Conservation (phyloP, 179 eudicot species). For the Dionaea muscipula region DNA sequence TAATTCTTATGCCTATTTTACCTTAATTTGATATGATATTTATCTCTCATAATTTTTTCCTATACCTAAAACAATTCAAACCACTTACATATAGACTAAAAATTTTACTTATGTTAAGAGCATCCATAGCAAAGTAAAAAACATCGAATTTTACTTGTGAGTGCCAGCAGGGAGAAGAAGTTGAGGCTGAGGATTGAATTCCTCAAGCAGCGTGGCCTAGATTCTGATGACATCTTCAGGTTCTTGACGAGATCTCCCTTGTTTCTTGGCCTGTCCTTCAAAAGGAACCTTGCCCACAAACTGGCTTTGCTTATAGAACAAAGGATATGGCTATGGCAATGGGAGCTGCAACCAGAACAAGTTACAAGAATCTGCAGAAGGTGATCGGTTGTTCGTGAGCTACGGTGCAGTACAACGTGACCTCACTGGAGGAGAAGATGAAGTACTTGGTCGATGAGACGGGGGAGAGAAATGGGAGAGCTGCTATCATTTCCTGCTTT, state of each 20-base stretch:
- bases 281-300: slow-evolving; percentile 63
- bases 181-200: slow-evolving; percentile 63
- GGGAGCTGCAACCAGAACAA: slow-evolving; percentile 79
- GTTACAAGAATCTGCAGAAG: slow-evolving; percentile 64
- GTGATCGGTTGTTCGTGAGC: slow-evolving; percentile 53
- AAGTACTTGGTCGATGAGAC: slow-evolving; percentile 68
- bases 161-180: slow-evolving; percentile 66
- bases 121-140: too few relatives aligned
- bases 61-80: too few relatives aligned
- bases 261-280: slow-evolving; percentile 64
- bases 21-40: too few relatives aligned
- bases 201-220: slow-evolving; percentile 68
- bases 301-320: slow-evolving; percentile 47
- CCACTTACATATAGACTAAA: too few relatives aligned
- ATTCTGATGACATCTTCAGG: slow-evolving; percentile 47
- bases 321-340: slow-evolving; percentile 76
- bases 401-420: slow-evolving; percentile 82
- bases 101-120: too few relatives aligned
- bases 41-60: too few relatives aligned
- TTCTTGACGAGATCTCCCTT: slow-evolving; percentile 61
- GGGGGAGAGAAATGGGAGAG: slow-evolving; percentile 79
- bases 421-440: slow-evolving; percentile 68
- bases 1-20: too few relatives aligned
- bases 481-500: slow-evolving; percentile 83
- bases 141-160: too few relatives aligned